Evolutionary conservation across 2,329 filamentous ascomycete genomes (phyloP).

Genomic region (Pseudogymnoascus sp.): DNA sequence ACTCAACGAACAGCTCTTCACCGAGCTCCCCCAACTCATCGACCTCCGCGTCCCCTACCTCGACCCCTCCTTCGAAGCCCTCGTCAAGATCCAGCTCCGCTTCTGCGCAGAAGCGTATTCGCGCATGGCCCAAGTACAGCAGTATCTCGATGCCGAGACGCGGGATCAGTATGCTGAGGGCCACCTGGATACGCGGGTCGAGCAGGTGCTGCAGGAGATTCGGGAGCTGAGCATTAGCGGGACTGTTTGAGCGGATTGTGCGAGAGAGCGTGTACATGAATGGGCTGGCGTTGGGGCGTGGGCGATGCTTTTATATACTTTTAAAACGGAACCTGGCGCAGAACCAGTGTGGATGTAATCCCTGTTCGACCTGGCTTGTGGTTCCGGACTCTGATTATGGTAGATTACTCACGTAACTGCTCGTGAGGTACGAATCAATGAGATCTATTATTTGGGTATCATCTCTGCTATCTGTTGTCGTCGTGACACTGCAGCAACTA

Average conservation of each 20-base stretch:
- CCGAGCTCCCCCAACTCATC: constrained; percentile 89
- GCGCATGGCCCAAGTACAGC: constrained; percentile 97
- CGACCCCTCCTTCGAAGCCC: constrained; percentile 91
- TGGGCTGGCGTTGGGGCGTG: constrained; percentile 65
- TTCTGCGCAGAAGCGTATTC: constrained; percentile 98
- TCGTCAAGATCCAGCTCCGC: constrained; percentile 95
- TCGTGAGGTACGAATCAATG: neutral
- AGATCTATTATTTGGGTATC: constrained; percentile 7
- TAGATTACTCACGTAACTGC: neutral
- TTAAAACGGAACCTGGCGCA: neutral
- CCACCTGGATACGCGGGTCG: constrained; percentile 82
- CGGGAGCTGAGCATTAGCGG: constrained; percentile 87
- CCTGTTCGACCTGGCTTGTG: neutral
- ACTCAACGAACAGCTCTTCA: constrained; percentile 90
- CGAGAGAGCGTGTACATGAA: constrained; percentile 71
- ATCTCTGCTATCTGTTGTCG: neutral
- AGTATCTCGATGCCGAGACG: constrained; percentile 92
- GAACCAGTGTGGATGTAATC: neutral
- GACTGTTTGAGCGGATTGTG: constrained; percentile 42
- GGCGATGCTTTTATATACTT: constrained; percentile 42
- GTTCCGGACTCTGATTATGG: neutral
- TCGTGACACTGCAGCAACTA: neutral
- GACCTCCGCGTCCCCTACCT: constrained; percentile 95
- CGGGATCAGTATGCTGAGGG: constrained; percentile 93
- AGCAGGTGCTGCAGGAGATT: constrained; percentile 95